Conservation (phyloP, 2,329 filamentous ascomycete species). For the Colletotrichum sp. region DNA sequence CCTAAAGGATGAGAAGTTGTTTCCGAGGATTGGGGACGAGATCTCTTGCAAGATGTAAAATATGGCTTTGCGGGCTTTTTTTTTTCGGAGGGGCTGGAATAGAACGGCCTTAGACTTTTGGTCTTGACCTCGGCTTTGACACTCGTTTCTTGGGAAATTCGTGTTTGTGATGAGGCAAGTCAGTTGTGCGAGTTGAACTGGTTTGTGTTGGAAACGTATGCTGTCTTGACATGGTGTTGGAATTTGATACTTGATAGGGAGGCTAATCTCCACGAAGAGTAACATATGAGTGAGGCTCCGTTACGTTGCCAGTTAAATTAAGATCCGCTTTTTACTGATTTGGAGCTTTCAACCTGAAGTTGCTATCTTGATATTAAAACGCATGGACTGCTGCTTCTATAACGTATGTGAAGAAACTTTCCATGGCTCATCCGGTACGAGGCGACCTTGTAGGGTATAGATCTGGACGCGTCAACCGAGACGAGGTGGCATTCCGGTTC, state of each 20-base stretch:
- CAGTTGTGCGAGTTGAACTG: background rate
- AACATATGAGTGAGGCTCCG: fast-evolving
- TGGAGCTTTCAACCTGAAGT: background rate
- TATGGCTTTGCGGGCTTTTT: background rate
- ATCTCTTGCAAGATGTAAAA: background rate
- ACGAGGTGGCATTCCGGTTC: background rate
- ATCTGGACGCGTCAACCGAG: fast-evolving
- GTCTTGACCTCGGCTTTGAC: background rate
- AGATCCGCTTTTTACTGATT: background rate
- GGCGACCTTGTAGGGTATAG: fast-evolving
- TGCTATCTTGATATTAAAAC: background rate
- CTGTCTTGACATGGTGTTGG: background rate
- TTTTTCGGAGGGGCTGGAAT: background rate
- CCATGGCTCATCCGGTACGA: background rate
- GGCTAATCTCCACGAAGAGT: fast-evolving
- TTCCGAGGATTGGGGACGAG: background rate
- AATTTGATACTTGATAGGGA: background rate
- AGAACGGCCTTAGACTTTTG: background rate
- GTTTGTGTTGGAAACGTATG: background rate
- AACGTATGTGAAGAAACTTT: background rate
- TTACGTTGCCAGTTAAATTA: fast-evolving
- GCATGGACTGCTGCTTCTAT: background rate
- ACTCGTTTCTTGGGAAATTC: background rate
- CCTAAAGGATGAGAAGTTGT: background rate
- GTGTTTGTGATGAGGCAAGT: background rate